Evolutionary conservation across 192 early-diverging fungal genomes (phyloP), one percentile per base, ranked within the genome.

Genomic region (Coemansia nantahalensis): DNA sequence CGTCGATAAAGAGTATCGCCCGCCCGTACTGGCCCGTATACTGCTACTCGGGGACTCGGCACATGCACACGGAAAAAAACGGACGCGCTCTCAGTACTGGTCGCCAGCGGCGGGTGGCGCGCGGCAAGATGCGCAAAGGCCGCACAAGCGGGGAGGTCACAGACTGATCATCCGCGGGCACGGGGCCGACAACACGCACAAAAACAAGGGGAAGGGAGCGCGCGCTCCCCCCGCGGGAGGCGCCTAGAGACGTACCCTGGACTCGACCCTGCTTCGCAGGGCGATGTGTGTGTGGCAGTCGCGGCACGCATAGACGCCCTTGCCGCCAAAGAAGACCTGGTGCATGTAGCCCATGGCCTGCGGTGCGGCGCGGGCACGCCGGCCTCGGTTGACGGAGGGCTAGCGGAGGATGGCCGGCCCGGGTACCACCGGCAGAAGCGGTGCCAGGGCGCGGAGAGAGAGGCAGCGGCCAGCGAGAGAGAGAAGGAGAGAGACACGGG

Each of bases 11-110:
- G 39, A 77, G 40, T 18, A 54, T 40, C 14, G 73, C 73, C 19
- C 59, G 61, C 0, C 66, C 73, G 39, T 54, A 67, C 53, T 77
- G 73, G 16, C 73, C 73, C 31, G 62, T 69, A 47, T 69, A 77
- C 13, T 57, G 56, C 65, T 77, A 77, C 63, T 1, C 18, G 33
- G 6, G n/a, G 21, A 17, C 15, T 16, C 21, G 16, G 26, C 5
- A 45, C 44, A 45, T 6, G 44, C 44, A 45, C 26, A 45, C 26
- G n/a, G n/a, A n/a, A n/a, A n/a, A n/a, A n/a, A n/a, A 26, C 1
- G 8, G 8, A 28, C 22, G 15, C 23, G n/a, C 5, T 19, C n/a
- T 28, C 10, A 8, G 18, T 17, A 45, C n/a, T n/a, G n/a, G n/a
- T n/a, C n/a, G n/a, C n/a, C n/a, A n/a, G n/a, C n/a, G n/a, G n/a